A percentile compares a stretch with the other conserved stretches of the same genome.
phyloP scores from a whole-genome alignment of 108 stramenopile species.

The Aurantiochytrium sp. region DNA sequence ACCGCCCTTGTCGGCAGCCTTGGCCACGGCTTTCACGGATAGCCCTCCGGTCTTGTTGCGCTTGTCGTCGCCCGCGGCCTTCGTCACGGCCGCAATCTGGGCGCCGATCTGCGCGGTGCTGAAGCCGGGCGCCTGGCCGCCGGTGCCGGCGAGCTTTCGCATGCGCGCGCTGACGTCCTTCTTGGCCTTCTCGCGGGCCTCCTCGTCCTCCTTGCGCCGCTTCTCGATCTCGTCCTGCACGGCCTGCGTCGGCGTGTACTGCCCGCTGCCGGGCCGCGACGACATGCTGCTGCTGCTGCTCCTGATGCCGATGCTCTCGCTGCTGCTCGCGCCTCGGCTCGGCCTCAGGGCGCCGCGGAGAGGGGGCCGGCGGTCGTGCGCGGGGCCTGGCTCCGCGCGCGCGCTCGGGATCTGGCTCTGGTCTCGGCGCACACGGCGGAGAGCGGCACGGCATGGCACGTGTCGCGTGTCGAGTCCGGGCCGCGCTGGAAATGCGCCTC shows the following conservation, averaged over 20 bases:
- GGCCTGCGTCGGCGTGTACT: background rate
- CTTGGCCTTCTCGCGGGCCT: background rate
- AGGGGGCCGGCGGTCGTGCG: too few relatives aligned
- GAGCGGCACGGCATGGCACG: too few relatives aligned
- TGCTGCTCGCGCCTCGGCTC: too few relatives aligned
- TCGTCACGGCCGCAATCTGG: background rate
- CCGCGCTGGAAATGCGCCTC: too few relatives aligned
- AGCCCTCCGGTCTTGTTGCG: background rate
- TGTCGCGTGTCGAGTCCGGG: too few relatives aligned
- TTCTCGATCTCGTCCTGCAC: slow-evolving; percentile 22
- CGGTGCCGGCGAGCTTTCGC: background rate
- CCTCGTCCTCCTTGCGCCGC: background rate
- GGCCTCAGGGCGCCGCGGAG: too few relatives aligned
- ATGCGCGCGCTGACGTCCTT: background rate
- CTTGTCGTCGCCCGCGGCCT: background rate
- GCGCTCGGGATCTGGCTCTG: too few relatives aligned
- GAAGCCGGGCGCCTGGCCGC: background rate
- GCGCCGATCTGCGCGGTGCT: background rate
- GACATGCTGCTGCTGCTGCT: too few relatives aligned
- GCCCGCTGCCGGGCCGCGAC: background rate
- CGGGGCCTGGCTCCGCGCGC: too few relatives aligned
- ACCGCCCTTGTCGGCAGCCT: background rate
- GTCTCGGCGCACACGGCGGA: too few relatives aligned
- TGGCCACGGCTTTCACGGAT: background rate
- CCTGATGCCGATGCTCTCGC: too few relatives aligned